Conservation (phyloP, 2,329 filamentous ascomycete genomes). For the Lecanicillium sp. region DNA sequence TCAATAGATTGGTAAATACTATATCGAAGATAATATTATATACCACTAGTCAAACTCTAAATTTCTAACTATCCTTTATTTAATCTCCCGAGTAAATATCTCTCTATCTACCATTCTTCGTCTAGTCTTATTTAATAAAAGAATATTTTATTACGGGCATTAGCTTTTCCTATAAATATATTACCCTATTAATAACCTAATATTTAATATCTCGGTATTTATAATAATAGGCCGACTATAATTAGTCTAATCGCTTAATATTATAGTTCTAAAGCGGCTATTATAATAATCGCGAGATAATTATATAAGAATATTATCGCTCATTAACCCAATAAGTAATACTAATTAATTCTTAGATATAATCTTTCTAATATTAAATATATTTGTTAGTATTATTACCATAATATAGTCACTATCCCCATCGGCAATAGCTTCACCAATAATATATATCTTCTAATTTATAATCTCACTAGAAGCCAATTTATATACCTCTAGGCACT, state of each 20-base stretch:
- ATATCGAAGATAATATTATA: too few species aligned
- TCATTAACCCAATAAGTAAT: slow-evolving; percentile 32
- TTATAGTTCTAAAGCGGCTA: slow-evolving; percentile 17
- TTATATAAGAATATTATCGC: slow-evolving; percentile 18
- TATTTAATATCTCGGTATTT: background rate
- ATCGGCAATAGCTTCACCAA: slow-evolving; percentile 32
- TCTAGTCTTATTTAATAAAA: background rate
- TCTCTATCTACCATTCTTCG: background rate
- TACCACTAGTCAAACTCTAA: background rate
- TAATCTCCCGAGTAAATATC: background rate
- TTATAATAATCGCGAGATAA: slow-evolving; percentile 19
- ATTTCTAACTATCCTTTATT: background rate
- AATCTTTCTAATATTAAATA: slow-evolving; percentile 34
- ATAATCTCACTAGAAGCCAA: slow-evolving; percentile 25
- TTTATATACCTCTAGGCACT: slow-evolving; percentile 35
- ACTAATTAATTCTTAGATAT: slow-evolving; percentile 27
- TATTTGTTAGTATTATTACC: slow-evolving; percentile 34
- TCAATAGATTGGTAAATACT: background rate
- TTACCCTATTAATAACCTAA: background rate
- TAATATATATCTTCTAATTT: slow-evolving; percentile 27
- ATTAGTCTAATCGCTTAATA: background rate
- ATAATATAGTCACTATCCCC: slow-evolving; percentile 34
- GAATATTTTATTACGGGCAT: background rate
- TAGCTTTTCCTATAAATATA: background rate
- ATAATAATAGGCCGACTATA: background rate